Conservation (phyloP, 768 basidiomycete genomes). For the Pisolithus sp. region DNA sequence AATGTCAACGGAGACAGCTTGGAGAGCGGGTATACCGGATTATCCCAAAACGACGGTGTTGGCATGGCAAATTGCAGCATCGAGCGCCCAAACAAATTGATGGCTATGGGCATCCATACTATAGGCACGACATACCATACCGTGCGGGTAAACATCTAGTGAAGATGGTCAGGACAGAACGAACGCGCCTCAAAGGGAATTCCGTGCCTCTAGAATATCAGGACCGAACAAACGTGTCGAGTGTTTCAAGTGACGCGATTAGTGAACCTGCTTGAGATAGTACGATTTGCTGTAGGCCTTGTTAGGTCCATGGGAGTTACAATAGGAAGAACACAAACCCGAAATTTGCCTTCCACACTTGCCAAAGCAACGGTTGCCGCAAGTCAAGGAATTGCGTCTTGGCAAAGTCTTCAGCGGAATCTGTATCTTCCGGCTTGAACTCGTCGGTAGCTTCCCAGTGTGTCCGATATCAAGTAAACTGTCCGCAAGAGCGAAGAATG, state of each 20-base stretch:
- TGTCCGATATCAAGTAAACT: conserved; percentile 20
- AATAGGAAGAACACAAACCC: conserved; percentile 39
- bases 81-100: conserved; percentile 78
- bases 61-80: conserved; percentile 71
- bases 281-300: conserved; percentile 68
- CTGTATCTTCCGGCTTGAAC: conserved; percentile 88
- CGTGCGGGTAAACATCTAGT: conserved; percentile 73
- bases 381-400: conserved; percentile 92
- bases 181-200: background rate
- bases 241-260: conserved; percentile 80
- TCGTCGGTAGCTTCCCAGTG: conserved; percentile 89
- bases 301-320: background rate
- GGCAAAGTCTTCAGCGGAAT: conserved; percentile 72
- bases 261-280: conserved; percentile 94
- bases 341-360: conserved; percentile 86
- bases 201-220: conserved; percentile 66
- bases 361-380: conserved; percentile 71
- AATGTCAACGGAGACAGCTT: conserved; percentile 43
- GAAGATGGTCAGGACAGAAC: conserved; percentile 1
- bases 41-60: conserved; percentile 54
- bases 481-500: background rate
- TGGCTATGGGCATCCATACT: conserved; percentile 85
- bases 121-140: conserved; percentile 91
- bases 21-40: conserved; percentile 51
- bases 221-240: conserved; percentile 87